Base-by-base conservation (phyloP, 345 rosid genomes). In the Moricandia arvensis region DNA sequence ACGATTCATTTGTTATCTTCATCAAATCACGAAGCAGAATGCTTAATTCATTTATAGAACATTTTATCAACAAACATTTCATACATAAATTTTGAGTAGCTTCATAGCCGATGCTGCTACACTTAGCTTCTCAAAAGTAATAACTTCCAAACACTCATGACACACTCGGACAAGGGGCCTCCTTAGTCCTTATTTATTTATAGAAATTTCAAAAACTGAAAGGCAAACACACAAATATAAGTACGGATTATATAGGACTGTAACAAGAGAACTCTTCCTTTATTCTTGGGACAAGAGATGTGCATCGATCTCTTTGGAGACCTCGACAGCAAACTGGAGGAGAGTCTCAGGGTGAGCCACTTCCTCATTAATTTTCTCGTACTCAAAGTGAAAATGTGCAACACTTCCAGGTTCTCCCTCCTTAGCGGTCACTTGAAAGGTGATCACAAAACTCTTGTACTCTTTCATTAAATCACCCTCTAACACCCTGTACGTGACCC, bases 361-460 rank as follows among this genome's bases (percentile, higher is more conserved):
- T 8, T 82, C 68, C 15, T 79, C 80, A 27, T n/a, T 75, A 8
- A 70, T 68, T 69, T 71, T 79, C 80, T 82, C 84, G 13, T 81
- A 78, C 60, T 81, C 81, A n/a, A 77, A 47, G 9, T 54, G 75
- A 80, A 74, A 81, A 24, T 64, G 79, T 37, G 26, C 71, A 10
- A 74, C 5, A 16, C 77, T 73, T 43, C 76, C 76, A 5, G 59
- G 47, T 18, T 37, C 53, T 18, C 54, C 76, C 4, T 51, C 61
- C 31, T 63, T 63, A 53, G 77, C 58, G 55, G 55, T 51, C 26
- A 74, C 77, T 6, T 74, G 77, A 4, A 74, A 16, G 0, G 43
- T 75, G 29, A 75, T 1, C 37, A 45, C n/a, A 31, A 63, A 63
- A 17, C 71, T 74, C 64, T 64, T 74, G 71, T 63, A 63, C 71